Percentiles rank a stretch among this genome's conserved stretches.
phyloP scores from a whole-genome alignment of 768 basidiomycete species.

The Dacryopinax spathularia region DNA sequence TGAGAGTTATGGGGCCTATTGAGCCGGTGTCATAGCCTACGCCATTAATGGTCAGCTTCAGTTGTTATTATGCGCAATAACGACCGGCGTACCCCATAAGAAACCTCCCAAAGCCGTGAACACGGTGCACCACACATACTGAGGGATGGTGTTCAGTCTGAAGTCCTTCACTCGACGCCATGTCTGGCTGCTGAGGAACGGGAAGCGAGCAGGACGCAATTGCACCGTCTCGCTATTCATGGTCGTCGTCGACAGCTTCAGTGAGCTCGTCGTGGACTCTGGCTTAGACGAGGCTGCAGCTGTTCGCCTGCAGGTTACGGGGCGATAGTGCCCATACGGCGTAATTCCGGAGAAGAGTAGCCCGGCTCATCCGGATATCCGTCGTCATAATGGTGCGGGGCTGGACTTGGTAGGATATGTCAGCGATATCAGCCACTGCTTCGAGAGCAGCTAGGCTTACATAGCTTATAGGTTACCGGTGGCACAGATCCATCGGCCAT shows the following conservation, averaged over 20 bases:
- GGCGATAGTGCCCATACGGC: too few relatives aligned
- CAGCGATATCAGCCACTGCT: too few relatives aligned
- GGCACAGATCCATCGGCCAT: too few relatives aligned
- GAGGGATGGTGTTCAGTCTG: background rate
- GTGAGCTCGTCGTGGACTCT: too few relatives aligned
- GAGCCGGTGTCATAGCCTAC: constrained; percentile 12
- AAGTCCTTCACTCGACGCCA: background rate
- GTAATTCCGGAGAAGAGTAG: too few relatives aligned
- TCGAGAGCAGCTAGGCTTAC: too few relatives aligned
- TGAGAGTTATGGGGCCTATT: constrained; percentile 35
- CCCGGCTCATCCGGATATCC: too few relatives aligned
- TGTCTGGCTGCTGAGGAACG: background rate
- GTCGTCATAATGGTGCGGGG: too few relatives aligned
- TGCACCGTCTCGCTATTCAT: background rate
- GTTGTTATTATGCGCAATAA: constrained; percentile 4
- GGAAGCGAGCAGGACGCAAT: background rate
- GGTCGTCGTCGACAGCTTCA: background rate
- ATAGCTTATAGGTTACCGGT: too few relatives aligned
- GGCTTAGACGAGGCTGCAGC: too few relatives aligned
- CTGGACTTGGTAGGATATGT: too few relatives aligned
- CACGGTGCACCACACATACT: constrained; percentile 22
- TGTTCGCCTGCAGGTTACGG: too few relatives aligned
- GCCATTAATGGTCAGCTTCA: background rate
- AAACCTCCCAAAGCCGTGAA: constrained; percentile 25
- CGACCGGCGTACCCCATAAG: constrained; percentile 27